These are phyloP conservation scores for Saxophila tyrrhenica DNA, from an alignment of 495 filamentous ascomycete genomes.

Conservation along the genomic window DNA sequence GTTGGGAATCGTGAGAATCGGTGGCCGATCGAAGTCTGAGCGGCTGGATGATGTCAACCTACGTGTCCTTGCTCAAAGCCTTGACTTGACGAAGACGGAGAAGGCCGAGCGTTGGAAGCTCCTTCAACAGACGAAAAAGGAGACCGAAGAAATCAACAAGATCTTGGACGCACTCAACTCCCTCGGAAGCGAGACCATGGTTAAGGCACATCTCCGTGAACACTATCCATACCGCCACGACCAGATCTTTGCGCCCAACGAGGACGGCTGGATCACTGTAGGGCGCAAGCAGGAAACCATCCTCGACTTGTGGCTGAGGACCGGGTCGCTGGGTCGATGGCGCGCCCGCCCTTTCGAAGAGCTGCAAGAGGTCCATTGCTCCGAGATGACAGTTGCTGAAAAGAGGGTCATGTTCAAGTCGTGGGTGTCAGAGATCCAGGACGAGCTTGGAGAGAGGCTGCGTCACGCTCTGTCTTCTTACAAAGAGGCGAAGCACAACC, in stretches of 20 bases:
- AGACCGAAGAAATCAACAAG: slow-evolving; percentile 19
- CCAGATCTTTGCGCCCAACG: slow-evolving; percentile 23
- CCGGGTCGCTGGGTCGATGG: not conserved
- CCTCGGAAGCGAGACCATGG: slow-evolving; percentile 11
- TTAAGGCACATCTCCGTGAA: slow-evolving; percentile 12
- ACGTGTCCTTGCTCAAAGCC: slow-evolving; percentile 25
- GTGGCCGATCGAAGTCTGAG: slow-evolving; percentile 53
- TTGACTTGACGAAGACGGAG: slow-evolving; percentile 34
- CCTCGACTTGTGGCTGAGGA: not conserved
- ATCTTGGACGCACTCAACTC: slow-evolving; percentile 23
- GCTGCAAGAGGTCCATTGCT: not conserved
- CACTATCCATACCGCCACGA: slow-evolving; percentile 5
- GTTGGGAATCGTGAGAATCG: slow-evolving; percentile 57
- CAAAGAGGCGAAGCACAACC: slow-evolving; percentile 22
- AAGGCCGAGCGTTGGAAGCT: slow-evolving; percentile 24
- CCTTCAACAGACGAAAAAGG: slow-evolving; percentile 22
- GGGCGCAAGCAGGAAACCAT: not conserved
- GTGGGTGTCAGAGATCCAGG: slow-evolving; percentile 39
- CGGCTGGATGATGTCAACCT: slow-evolving; percentile 40
- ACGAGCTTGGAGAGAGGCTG: slow-evolving; percentile 29
- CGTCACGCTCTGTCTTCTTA: slow-evolving; percentile 27
- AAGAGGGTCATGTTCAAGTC: slow-evolving; percentile 17
- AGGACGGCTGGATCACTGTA: slow-evolving; percentile 22
- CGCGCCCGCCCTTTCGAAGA: not conserved
- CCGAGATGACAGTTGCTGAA: slow-evolving; percentile 21